phyloP scores from a whole-genome alignment of 106 monocot species.

The Dendrobium nobile region DNA sequence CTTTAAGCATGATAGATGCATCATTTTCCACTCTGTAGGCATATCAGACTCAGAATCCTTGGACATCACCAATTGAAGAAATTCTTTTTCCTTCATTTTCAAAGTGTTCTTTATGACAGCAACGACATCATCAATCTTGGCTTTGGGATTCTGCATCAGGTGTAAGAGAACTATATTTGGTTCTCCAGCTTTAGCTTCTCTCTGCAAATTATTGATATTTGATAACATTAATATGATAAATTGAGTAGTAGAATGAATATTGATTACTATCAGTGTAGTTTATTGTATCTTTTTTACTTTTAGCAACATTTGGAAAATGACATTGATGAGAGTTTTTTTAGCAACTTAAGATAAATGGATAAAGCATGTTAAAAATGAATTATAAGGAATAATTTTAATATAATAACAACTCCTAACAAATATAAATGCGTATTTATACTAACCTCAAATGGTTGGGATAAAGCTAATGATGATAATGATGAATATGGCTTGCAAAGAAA shows the following conservation, averaged over 20 bases:
- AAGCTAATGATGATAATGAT: too few relatives aligned
- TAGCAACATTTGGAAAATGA: too few relatives aligned
- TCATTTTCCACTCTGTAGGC: background rate
- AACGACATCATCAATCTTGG: slow-evolving; percentile 1
- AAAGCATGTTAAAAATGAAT: too few relatives aligned
- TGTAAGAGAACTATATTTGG: slow-evolving; percentile 13
- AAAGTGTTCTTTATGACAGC: background rate
- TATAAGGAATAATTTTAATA: too few relatives aligned
- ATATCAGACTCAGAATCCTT: background rate
- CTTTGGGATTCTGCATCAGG: slow-evolving; percentile 6
- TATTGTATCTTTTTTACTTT: background rate
- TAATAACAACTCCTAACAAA: too few relatives aligned
- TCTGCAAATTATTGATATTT: background rate
- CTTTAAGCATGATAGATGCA: slow-evolving; percentile 16
- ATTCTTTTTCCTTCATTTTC: slow-evolving; percentile 8
- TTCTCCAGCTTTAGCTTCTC: slow-evolving; percentile 12
- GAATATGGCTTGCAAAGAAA: too few relatives aligned
- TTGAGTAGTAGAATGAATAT: background rate
- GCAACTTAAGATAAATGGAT: too few relatives aligned
- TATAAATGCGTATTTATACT: too few relatives aligned
- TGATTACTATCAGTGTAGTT: background rate
- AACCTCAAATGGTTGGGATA: too few relatives aligned
- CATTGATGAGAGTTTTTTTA: too few relatives aligned
- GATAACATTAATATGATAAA: background rate
- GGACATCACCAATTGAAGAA: slow-evolving; percentile 8